Percentiles rank a stretch among this genome's conserved stretches.
These are phyloP conservation scores for Spathaspora sp. DNA, from an alignment of 805 yeast genomes.

Conservation along the genomic window DNA sequence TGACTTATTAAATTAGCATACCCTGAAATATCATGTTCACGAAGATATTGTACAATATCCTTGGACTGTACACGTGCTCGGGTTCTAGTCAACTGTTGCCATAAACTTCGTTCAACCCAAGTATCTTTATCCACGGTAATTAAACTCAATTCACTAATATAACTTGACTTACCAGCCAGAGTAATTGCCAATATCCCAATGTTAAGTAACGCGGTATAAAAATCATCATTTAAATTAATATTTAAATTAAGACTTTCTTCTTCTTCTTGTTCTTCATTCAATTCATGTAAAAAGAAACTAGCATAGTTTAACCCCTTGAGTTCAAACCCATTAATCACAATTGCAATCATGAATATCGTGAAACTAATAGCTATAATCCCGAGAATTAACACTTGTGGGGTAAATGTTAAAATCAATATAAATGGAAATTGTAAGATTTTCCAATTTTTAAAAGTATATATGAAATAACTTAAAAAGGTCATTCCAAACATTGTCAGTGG, in stretches of 20 bases:
- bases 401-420: conserved; percentile 53
- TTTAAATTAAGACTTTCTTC: conserved; percentile 24
- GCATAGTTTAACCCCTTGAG: conserved; percentile 33
- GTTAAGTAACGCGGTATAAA: conserved; percentile 57
- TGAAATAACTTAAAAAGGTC: conserved; percentile 43
- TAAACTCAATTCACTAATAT: conserved; percentile 53
- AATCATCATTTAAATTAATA: conserved; percentile 54
- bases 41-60: conserved; percentile 7
- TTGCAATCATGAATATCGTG: conserved; percentile 53
- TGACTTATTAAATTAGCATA: conserved; percentile 27
- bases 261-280: conserved; percentile 15
- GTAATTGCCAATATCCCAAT: conserved; percentile 61
- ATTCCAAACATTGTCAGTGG: conserved; percentile 62
- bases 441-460: conserved; percentile 36
- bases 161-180: conserved; percentile 65
- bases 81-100: conserved; percentile 11
- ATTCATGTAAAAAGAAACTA: conserved; percentile 22
- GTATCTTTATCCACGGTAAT: conserved; percentile 49
- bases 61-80: neutral
- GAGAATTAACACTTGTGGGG: conserved; percentile 63
- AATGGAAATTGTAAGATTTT: conserved; percentile 48
- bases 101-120: conserved; percentile 46
- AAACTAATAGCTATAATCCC: conserved; percentile 49
- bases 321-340: conserved; percentile 48
- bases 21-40: conserved; percentile 11